These are phyloP conservation scores for Acorus gramineus DNA, from an alignment of 106 monocot species.

Conservation along the genomic window DNA sequence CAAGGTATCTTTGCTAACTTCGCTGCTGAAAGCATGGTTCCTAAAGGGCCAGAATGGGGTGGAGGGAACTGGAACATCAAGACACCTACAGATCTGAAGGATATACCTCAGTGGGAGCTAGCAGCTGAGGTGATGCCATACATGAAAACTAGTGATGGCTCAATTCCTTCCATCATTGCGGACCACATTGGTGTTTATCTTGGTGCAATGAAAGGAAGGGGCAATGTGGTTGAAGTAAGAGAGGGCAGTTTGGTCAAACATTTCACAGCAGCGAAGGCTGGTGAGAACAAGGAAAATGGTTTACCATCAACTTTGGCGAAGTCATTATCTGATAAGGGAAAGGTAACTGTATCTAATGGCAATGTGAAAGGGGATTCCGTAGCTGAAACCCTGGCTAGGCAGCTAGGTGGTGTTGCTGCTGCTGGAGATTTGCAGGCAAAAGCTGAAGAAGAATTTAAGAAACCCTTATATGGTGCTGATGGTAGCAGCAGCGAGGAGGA, in stretches of 20 bases:
- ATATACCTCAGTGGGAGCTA: conserved; percentile 95
- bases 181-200: conserved; percentile 94
- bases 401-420: conserved; percentile 27
- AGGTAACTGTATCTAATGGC: conserved; percentile 7
- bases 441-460: conserved; percentile 92
- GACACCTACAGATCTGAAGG: conserved; percentile 64
- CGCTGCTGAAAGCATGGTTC: conserved; percentile 96
- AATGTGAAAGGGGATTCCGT: conserved; percentile 25
- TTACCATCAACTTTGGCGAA: conserved; percentile 12
- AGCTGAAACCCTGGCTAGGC: conserved; percentile 38
- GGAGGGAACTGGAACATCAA: conserved; percentile 99
- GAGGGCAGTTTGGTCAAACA: conserved; percentile 80
- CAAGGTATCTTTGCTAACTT: conserved; percentile 97
- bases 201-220: conserved; percentile 77
- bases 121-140: conserved; percentile 94
- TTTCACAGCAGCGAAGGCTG: conserved; percentile 24
- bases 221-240: conserved; percentile 78
- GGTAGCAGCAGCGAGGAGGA: conserved; percentile 91
- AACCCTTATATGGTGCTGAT: conserved; percentile 68
- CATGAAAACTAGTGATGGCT: conserved; percentile 83
- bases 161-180: conserved; percentile 62
- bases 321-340: conserved; percentile 15
- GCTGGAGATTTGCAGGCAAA: conserved; percentile 77
- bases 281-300: conserved; percentile 27
- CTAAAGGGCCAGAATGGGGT: conserved; percentile 97